phyloP scores from a whole-genome alignment of 2,329 filamentous ascomycete species.

The Aureobasidium zeae region DNA sequence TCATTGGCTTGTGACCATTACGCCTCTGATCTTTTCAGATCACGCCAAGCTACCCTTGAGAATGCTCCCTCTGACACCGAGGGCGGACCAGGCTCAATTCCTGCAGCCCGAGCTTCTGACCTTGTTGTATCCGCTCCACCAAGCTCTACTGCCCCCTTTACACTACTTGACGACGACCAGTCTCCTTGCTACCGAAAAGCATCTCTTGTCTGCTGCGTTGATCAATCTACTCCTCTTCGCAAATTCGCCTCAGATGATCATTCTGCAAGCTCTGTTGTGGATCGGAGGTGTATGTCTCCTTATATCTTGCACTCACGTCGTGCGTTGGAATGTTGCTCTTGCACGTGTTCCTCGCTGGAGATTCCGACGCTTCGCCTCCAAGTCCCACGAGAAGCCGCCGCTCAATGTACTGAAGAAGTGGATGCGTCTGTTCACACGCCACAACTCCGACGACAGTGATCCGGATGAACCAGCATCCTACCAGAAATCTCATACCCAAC shows the following conservation, averaged over 20 bases:
- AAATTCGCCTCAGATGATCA: conserved; percentile 46
- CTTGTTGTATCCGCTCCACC: conserved; percentile 74
- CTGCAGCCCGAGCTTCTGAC: conserved; percentile 48
- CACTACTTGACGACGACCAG: conserved; percentile 82
- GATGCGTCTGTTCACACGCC: background rate
- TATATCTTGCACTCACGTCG: conserved; percentile 60
- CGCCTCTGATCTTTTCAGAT: conserved; percentile 54
- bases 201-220: conserved; percentile 72
- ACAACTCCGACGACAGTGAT: conserved; percentile 33
- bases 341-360: conserved; percentile 88
- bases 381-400: conserved; percentile 10
- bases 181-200: conserved; percentile 75
- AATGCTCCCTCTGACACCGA: conserved; percentile 26
- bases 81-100: conserved; percentile 24
- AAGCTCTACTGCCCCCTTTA: conserved; percentile 62
- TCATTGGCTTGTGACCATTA: conserved; percentile 71
- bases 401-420: conserved; percentile 20
- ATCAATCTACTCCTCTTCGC: conserved; percentile 74
- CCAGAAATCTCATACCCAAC: conserved; percentile 19
- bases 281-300: conserved; percentile 65
- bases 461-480: conserved; percentile 36
- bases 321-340: conserved; percentile 75
- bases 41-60: conserved; percentile 32
- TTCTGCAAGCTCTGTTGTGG: conserved; percentile 39
- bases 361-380: conserved; percentile 12